Evolutionary conservation across 257 asterid species (phyloP).

Genomic region (Gentiana macrophylla): DNA sequence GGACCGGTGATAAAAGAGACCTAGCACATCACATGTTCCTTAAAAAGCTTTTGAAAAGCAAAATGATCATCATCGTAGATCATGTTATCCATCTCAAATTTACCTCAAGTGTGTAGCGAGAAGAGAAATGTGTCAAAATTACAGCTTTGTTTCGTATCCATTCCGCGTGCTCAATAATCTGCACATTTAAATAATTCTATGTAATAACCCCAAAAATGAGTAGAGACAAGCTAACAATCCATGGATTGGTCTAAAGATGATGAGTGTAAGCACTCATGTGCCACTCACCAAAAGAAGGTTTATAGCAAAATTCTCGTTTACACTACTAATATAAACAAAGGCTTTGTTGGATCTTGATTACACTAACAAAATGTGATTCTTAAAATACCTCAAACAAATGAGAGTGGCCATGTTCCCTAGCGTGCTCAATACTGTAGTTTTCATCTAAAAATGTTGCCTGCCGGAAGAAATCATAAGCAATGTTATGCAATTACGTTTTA

Average conservation of each 20-base stretch:
- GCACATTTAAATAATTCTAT: slow-evolving; percentile 18
- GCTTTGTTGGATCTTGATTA: not conserved
- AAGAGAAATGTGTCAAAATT: slow-evolving; percentile 79
- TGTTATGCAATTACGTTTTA: too few relatives aligned
- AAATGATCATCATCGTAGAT: not conserved
- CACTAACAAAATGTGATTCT: slow-evolving; percentile 1
- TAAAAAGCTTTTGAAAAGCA: not conserved
- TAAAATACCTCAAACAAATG: slow-evolving; percentile 71
- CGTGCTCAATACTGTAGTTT: slow-evolving; percentile 55
- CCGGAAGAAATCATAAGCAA: slow-evolving; percentile 10
- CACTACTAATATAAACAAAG: not conserved
- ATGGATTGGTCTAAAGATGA: slow-evolving; percentile 1
- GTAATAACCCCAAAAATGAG: not conserved
- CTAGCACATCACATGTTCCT: not conserved
- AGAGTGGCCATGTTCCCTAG: slow-evolving; percentile 89
- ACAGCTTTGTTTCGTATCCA: slow-evolving; percentile 83
- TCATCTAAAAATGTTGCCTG: slow-evolving; percentile 98
- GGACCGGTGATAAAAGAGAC: too few relatives aligned
- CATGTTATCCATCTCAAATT: slow-evolving; percentile 2
- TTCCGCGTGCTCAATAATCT: slow-evolving; percentile 75
- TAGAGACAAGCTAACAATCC: not conserved
- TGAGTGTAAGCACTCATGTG: not conserved
- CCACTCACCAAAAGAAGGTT: not conserved
- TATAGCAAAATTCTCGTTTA: not conserved
- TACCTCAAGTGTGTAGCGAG: slow-evolving; percentile 91